Conservation (phyloP, 179 eudicot species). For the Silene coronaria region DNA sequence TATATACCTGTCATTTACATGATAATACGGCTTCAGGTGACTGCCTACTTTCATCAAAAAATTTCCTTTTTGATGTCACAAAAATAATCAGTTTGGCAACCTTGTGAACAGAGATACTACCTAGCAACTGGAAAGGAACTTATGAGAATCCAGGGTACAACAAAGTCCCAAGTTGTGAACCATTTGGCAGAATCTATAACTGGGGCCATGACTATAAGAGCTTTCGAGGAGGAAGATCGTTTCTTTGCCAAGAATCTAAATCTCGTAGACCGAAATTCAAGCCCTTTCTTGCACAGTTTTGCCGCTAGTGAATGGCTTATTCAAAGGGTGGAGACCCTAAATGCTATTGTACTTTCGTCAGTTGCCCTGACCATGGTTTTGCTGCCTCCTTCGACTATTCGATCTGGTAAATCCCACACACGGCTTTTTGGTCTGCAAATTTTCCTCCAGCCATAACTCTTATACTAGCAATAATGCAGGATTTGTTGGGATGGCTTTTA, state of each 20-base stretch:
- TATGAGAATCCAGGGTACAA: constrained; percentile 82
- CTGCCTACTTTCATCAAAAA: too few species aligned
- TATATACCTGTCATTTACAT: constrained; percentile 50
- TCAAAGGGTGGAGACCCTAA: constrained; percentile 60
- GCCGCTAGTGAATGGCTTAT: constrained; percentile 82
- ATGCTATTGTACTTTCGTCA: constrained; percentile 52
- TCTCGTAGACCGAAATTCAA: constrained; percentile 62
- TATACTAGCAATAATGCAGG: background rate
- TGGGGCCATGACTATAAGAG: constrained; percentile 62
- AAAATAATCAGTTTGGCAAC: too few species aligned
- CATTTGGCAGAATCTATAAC: constrained; percentile 74
- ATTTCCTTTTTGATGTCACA: too few species aligned
- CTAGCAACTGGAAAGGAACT: constrained; percentile 60
- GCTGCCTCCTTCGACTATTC: constrained; percentile 75
- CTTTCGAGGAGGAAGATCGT: constrained; percentile 69
- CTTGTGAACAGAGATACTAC: constrained; percentile 54
- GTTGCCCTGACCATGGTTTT: constrained; percentile 72
- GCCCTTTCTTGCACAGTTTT: constrained; percentile 66
- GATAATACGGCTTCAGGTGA: constrained; percentile 61
- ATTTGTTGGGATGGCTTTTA: constrained; percentile 68
- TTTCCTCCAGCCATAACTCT: background rate
- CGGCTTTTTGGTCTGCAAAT: background rate
- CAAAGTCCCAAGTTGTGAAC: constrained; percentile 67
- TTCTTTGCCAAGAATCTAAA: constrained; percentile 61
- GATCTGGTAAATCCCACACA: constrained; percentile 41